Percentiles rank a stretch among this genome's conserved stretches.
Conservation (phyloP, 75 land plant genomes). For the Sequoia sempervirens region DNA sequence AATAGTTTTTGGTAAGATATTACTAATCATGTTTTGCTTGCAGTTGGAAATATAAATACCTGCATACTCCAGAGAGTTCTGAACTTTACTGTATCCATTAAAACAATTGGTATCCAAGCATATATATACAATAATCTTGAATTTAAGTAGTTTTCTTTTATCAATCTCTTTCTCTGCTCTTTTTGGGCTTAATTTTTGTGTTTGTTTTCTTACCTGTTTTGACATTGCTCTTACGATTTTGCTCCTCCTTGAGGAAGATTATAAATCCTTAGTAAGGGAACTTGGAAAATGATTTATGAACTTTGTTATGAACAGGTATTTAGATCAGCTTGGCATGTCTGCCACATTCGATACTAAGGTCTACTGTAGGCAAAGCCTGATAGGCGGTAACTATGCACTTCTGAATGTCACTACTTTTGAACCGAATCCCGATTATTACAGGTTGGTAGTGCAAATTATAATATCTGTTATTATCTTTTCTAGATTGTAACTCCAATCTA, state of each 20-base stretch:
- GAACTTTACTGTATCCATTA: neutral
- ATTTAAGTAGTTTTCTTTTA: neutral
- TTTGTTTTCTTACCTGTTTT: neutral
- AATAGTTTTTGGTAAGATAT: conserved; percentile 76
- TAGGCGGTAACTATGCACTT: conserved; percentile 90
- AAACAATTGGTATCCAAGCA: neutral
- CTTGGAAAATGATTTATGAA: neutral
- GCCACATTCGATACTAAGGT: conserved; percentile 53
- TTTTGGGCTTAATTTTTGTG: neutral
- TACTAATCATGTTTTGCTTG: neutral
- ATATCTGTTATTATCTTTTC: neutral
- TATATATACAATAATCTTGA: neutral
- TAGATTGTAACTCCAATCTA: neutral
- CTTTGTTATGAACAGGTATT: conserved; percentile 47
- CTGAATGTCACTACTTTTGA: conserved; percentile 59
- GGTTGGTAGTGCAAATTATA: conserved; percentile 34
- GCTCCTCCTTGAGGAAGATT: neutral
- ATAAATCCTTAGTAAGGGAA: neutral
- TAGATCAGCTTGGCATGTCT: conserved; percentile 87
- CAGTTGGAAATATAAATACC: neutral
- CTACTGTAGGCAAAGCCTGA: conserved; percentile 66
- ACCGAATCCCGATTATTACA: conserved; percentile 93
- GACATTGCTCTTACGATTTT: neutral
- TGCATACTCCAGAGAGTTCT: neutral
- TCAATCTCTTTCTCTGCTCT: neutral